A percentile compares a stretch with the other conserved stretches of the same genome.
Evolutionary conservation across 2,329 filamentous ascomycete genomes (phyloP).

Genomic region (Epichloe festucae): DNA sequence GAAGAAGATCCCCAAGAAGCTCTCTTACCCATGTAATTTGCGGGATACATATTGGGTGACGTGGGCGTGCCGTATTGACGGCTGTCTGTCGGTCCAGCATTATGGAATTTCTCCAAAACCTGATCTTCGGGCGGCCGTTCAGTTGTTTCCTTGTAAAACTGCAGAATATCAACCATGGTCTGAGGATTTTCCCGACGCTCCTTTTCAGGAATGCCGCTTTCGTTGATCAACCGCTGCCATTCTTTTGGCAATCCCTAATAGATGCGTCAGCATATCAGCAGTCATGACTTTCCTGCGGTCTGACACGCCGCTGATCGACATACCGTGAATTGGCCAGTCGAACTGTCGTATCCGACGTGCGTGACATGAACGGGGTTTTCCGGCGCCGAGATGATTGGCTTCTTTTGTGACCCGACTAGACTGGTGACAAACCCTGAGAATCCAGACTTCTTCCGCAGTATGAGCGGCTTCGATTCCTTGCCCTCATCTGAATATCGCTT

Average conservation of each 20-base stretch:
- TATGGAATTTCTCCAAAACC: constrained; percentile 91
- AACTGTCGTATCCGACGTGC: constrained; percentile 93
- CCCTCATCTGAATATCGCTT: constrained; percentile 74
- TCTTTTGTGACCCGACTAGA: constrained; percentile 70
- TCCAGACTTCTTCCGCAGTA: constrained; percentile 71
- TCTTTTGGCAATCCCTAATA: constrained; percentile 85
- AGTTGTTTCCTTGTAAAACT: constrained; percentile 92
- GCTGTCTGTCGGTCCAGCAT: constrained; percentile 52
- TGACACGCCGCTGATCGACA: neutral
- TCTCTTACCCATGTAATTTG: constrained; percentile 44
- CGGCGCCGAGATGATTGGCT: constrained; percentile 89
- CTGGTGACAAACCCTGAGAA: constrained; percentile 83
- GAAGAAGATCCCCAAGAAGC: constrained; percentile 41
- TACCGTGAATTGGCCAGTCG: constrained; percentile 91
- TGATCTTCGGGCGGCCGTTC: constrained; percentile 70
- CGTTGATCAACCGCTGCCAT: constrained; percentile 92
- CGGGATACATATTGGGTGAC: constrained; percentile 40
- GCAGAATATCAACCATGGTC: constrained; percentile 88
- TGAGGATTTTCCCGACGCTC: constrained; percentile 93
- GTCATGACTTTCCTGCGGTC: neutral
- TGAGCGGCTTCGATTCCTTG: constrained; percentile 46
- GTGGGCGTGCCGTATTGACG: constrained; percentile 30
- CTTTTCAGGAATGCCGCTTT: constrained; percentile 91
- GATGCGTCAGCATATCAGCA: constrained; percentile 7
- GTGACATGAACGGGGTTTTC: constrained; percentile 97